phyloP scores from a whole-genome alignment of 192 early-diverging fungal species.

The Umbelopsis ramanniana region DNA sequence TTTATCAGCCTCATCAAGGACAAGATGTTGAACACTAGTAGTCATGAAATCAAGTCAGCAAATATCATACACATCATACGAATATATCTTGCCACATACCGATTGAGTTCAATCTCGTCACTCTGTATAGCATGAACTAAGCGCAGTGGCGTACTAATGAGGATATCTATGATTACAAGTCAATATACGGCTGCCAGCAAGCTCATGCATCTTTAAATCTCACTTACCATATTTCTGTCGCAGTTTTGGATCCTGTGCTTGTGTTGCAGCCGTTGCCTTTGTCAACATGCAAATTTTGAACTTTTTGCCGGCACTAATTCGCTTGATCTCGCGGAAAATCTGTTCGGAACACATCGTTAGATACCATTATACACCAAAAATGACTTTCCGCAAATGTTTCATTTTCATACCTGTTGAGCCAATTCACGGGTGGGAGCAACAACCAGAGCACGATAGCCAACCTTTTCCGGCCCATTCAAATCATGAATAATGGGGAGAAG shows the following conservation, averaged over 20 bases:
- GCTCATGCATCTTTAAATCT: not conserved
- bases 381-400: not conserved
- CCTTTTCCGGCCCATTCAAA: constrained; percentile 78
- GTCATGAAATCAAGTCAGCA: constrained; percentile 3
- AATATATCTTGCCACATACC: constrained; percentile 35
- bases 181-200: not conserved
- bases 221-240: constrained; percentile 67
- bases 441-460: constrained; percentile 86
- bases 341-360: constrained; percentile 41
- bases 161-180: constrained; percentile 66
- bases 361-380: not conserved
- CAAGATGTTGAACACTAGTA: constrained; percentile 66
- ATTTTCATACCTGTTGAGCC: constrained; percentile 66
- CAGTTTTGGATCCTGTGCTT: constrained; percentile 65
- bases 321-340: constrained; percentile 85
- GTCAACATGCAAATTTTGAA: constrained; percentile 85
- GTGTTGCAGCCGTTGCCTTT: constrained; percentile 73
- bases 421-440: constrained; percentile 96
- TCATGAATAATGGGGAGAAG: constrained; percentile 89
- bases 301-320: constrained; percentile 73
- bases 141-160: constrained; percentile 92
- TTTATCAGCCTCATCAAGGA: constrained; percentile 87
- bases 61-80: not conserved
- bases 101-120: constrained; percentile 75
- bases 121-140: constrained; percentile 88